Evolutionary conservation across 2,329 filamentous ascomycete genomes (phyloP).

Genomic region (Sarocladium oryzae): DNA sequence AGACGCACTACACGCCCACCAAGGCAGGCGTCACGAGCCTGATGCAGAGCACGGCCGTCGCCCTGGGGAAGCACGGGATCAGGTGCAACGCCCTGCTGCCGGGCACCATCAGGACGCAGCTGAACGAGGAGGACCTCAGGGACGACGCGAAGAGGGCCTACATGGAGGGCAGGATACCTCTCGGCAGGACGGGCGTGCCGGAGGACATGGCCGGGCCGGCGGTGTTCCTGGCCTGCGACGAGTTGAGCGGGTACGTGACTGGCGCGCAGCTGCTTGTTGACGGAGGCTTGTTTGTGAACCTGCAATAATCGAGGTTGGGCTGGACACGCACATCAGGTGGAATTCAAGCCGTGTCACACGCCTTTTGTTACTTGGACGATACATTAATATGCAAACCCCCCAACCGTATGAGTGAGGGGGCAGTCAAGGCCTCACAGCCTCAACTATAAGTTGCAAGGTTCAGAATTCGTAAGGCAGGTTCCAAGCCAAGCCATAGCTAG

Average conservation of each 20-base stretch:
- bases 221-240: slow-evolving; percentile 74
- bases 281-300: slow-evolving; percentile 82
- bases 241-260: slow-evolving; percentile 74
- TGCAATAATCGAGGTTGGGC: slow-evolving; percentile 49
- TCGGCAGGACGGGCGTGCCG: slow-evolving; percentile 67
- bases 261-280: slow-evolving; percentile 81
- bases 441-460: too few relatives aligned
- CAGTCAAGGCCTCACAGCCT: too few relatives aligned
- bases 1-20: slow-evolving; percentile 83
- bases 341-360: too few relatives aligned
- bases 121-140: slow-evolving; percentile 77
- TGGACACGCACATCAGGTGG: too few relatives aligned
- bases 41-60: slow-evolving; percentile 78
- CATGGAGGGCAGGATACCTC: slow-evolving; percentile 75
- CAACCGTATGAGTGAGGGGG: too few relatives aligned
- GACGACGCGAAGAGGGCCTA: slow-evolving; percentile 66
- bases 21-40: slow-evolving; percentile 76
- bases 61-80: slow-evolving; percentile 68
- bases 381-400: too few relatives aligned
- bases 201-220: slow-evolving; percentile 76
- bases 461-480: too few relatives aligned
- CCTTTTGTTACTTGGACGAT: too few relatives aligned
- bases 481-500: too few relatives aligned
- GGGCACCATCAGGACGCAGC: slow-evolving; percentile 74
- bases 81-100: slow-evolving; percentile 79